Percentiles rank a stretch among this genome's conserved stretches.
phyloP scores from a whole-genome alignment of 1,139 yeast species.

The Hanseniaspora uvarum region DNA sequence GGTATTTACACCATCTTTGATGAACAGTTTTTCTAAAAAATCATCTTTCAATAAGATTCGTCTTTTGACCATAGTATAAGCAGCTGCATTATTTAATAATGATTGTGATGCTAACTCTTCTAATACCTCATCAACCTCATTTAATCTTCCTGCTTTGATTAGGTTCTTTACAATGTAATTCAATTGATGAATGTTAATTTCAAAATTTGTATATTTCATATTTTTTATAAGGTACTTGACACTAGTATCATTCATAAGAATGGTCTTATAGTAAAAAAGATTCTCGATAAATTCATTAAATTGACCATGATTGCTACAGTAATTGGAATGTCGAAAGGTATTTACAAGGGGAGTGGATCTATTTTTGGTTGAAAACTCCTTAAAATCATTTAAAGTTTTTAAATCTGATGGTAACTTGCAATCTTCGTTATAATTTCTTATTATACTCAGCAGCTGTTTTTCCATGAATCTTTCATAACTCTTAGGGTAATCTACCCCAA shows the following conservation, averaged over 20 bases:
- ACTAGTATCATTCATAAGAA: neutral
- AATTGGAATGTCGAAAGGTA: neutral
- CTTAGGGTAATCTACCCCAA: neutral
- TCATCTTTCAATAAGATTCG: neutral
- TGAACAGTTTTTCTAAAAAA: neutral
- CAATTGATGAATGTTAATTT: neutral
- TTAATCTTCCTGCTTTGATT: slow-evolving; percentile 6
- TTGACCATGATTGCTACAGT: neutral
- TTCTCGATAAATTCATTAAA: neutral
- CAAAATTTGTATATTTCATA: neutral
- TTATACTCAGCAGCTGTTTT: neutral
- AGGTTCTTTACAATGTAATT: slow-evolving; percentile 7
- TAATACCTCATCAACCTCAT: slow-evolving; percentile 1
- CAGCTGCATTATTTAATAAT: neutral
- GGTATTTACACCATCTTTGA: neutral
- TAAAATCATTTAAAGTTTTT: neutral
- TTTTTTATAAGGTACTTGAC: neutral
- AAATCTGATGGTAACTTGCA: neutral
- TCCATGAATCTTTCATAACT: neutral
- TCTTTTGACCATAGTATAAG: neutral
- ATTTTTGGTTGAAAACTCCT: neutral
- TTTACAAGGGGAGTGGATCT: neutral
- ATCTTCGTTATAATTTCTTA: neutral
- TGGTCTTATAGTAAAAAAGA: neutral
- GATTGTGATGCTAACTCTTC: neutral